Evolutionary conservation across 352 stramenopile species (phyloP), one percentile per base, ranked within the genome.

Genomic region (Globisporangium acanthophoron): DNA sequence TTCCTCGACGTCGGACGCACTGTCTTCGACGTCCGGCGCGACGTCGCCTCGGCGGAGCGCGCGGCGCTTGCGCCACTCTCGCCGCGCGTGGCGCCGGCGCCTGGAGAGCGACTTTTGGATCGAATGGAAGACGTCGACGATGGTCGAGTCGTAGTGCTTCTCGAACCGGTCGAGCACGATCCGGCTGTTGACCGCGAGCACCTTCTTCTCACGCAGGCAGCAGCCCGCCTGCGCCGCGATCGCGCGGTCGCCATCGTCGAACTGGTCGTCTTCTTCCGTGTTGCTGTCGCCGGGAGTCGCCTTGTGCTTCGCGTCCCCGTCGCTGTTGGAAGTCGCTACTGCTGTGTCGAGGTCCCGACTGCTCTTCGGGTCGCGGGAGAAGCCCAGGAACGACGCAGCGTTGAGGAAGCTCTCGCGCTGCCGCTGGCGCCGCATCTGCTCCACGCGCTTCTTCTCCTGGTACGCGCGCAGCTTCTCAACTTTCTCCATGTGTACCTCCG

Each of bases 71-170:
- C 16, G 59, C 49, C 44, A 49, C 27, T 50, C 59, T 5, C 47
- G 59, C 31, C 40, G n/a, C 44, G 21, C 53, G 20, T 65, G 64
- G 3, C 50, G 64, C 3, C 60, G 52, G 24, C 54, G 44, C 1
- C 51, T 49, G 0, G 68, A 55, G 3, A 89, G 64, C 0, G 74
- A 64, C 24, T 71, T 49, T 33, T 74, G 69, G 43, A 89, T 67
- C 29, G 66, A 71, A 54, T 74, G 64, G 52, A 87, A 84, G 4
- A 87, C 64, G 31, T 86, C 78, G 12, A 69, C 71, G 40, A 89
- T 84, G 29, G 67, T 83, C 29, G 74, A 77, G 62, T 84, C 73
- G 60, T 83, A 83, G 64, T 84, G 74, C 58, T 80, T 82, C 56
- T 82, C 71, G 51, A 85, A 85, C 24, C 52, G 59, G 56, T 77